These are phyloP conservation scores for Ostreobium quekettii DNA, from an alignment of 139 green algal species.

Conservation along the genomic window DNA sequence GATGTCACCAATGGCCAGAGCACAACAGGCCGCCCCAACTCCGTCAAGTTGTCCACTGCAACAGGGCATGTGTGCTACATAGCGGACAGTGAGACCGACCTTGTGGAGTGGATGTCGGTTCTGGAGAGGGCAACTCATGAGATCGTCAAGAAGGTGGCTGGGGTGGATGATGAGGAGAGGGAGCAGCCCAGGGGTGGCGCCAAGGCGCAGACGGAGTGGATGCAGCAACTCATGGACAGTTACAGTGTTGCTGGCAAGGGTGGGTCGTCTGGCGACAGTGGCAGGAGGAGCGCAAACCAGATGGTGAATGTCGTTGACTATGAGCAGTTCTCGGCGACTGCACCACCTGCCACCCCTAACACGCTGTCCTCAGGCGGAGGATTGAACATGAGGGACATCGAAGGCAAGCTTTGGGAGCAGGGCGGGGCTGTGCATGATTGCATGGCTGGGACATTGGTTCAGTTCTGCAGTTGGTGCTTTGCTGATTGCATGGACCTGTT, in stretches of 20 bases:
- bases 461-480: background rate
- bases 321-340: background rate
- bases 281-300: background rate
- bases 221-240: slow-evolving; percentile 24
- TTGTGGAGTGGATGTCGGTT: slow-evolving; percentile 80
- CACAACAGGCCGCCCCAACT: slow-evolving; percentile 57
- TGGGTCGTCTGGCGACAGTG: background rate
- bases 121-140: slow-evolving; percentile 56
- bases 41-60: slow-evolving; percentile 69
- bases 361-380: too few relatives aligned
- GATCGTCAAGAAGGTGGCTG: slow-evolving; percentile 58
- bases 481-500: background rate
- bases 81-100: slow-evolving; percentile 71
- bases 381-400: slow-evolving; percentile 23
- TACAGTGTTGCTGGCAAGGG: background rate
- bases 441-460: background rate
- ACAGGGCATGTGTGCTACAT: slow-evolving; percentile 64
- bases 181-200: background rate
- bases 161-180: slow-evolving; percentile 52
- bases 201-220: slow-evolving; percentile 12
- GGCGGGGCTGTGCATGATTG: background rate
- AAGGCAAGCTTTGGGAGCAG: slow-evolving; percentile 13
- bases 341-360: background rate
- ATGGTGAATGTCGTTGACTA: slow-evolving; percentile 17
- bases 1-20: slow-evolving; percentile 53